phyloP scores from a whole-genome alignment of 176 grass and related monocot species.

The Guadua angustifolia region DNA sequence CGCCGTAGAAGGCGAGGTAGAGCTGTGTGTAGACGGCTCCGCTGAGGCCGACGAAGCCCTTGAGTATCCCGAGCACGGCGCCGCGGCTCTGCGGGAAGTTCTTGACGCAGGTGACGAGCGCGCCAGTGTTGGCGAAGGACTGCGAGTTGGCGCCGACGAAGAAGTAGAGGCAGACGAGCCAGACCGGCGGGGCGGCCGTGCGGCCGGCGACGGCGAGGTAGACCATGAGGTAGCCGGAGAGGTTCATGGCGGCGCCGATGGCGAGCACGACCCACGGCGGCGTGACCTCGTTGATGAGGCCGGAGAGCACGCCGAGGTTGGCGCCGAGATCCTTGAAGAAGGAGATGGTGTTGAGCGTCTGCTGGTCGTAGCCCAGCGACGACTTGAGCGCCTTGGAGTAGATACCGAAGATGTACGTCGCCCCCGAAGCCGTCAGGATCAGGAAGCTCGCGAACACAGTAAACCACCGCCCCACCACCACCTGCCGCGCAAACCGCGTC shows the following conservation, averaged over 20 bases:
- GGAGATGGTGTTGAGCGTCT: slow-evolving; percentile 76
- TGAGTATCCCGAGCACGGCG: slow-evolving; percentile 70
- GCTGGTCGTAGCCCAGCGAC: slow-evolving; percentile 78
- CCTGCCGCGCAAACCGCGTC: slow-evolving; percentile 56
- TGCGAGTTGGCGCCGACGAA: slow-evolving; percentile 72
- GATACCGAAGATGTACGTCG: slow-evolving; percentile 81
- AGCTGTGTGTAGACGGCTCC: slow-evolving; percentile 82
- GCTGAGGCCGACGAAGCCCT: slow-evolving; percentile 79
- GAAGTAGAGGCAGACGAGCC: slow-evolving; percentile 69
- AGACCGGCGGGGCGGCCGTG: slow-evolving; percentile 26
- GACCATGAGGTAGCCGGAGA: slow-evolving; percentile 75
- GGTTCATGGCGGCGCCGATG: slow-evolving; percentile 73
- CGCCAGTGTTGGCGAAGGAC: slow-evolving; percentile 75
- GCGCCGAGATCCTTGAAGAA: slow-evolving; percentile 91
- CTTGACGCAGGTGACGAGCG: slow-evolving; percentile 77
- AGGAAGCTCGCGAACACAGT: slow-evolving; percentile 82
- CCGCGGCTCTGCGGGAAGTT: slow-evolving; percentile 87
- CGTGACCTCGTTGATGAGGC: slow-evolving; percentile 73
- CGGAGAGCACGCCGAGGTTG: slow-evolving; percentile 70
- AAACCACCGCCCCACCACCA: slow-evolving; percentile 76
- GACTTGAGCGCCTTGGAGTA: slow-evolving; percentile 69
- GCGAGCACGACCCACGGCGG: slow-evolving; percentile 74
- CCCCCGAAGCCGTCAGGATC: slow-evolving; percentile 72
- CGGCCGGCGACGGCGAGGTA: slow-evolving; percentile 65
- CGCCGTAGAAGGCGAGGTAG: slow-evolving; percentile 62